Percentiles rank a stretch among this genome's conserved stretches.
Evolutionary conservation across 768 basidiomycete genomes (phyloP).

Genomic region (Cubamyces sp.): DNA sequence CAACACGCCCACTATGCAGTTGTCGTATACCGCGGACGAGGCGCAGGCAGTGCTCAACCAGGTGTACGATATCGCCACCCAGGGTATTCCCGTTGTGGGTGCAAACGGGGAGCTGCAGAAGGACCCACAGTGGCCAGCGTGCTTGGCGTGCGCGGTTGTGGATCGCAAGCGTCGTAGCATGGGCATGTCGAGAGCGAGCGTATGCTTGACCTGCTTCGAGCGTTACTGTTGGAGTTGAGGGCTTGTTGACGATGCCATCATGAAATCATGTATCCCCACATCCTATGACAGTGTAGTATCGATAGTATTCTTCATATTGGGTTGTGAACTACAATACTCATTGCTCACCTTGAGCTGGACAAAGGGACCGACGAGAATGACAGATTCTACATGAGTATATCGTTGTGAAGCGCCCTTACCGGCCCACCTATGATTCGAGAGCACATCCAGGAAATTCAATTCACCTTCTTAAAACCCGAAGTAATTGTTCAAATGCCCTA

Average conservation of each 20-base stretch:
- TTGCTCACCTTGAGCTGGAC: too few relatives aligned
- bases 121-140: slow-evolving; percentile 61
- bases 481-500: too few relatives aligned
- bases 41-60: slow-evolving; percentile 51
- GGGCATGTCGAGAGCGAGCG: slow-evolving; percentile 27
- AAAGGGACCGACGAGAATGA: too few relatives aligned
- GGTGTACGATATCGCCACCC: slow-evolving; percentile 46
- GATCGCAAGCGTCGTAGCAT: slow-evolving; percentile 38
- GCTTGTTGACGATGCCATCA: background rate
- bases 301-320: too few relatives aligned
- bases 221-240: slow-evolving; percentile 37
- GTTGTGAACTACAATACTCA: too few relatives aligned
- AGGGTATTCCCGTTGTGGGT: slow-evolving; percentile 42
- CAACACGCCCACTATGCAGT: slow-evolving; percentile 47
- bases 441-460: too few relatives aligned
- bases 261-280: too few relatives aligned
- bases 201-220: slow-evolving; percentile 35
- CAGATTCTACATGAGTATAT: too few relatives aligned
- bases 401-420: too few relatives aligned
- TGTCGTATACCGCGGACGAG: slow-evolving; percentile 41
- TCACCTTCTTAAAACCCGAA: too few relatives aligned
- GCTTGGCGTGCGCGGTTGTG: slow-evolving; percentile 71
- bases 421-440: too few relatives aligned
- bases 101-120: slow-evolving; percentile 30
- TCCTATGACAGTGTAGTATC: too few relatives aligned